Percentiles rank a stretch among this genome's conserved stretches.
Evolutionary conservation across 306 rosid genomes (phyloP).

Genomic region (Arachis hypogaea): DNA sequence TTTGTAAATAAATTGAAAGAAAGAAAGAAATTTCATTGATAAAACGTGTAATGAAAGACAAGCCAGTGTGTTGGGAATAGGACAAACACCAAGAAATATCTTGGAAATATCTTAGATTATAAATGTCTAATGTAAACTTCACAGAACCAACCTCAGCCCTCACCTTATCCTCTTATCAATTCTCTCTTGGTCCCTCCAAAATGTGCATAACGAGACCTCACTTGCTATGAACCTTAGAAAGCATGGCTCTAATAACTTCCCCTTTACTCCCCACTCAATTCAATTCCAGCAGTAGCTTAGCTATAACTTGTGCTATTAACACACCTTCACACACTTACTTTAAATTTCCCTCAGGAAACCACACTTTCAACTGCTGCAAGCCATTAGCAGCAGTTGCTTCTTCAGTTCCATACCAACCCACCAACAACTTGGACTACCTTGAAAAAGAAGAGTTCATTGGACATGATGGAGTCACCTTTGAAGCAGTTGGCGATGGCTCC

Average conservation of each 20-base stretch:
- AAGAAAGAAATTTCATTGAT: no score
- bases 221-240: slow-evolving; percentile 35
- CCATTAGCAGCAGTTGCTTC: slow-evolving; percentile 52
- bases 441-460: slow-evolving; percentile 77
- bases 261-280: slow-evolving; percentile 37
- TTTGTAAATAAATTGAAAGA: no score
- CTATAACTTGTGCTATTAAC: slow-evolving; percentile 25
- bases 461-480: slow-evolving; percentile 87
- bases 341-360: not conserved
- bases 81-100: slow-evolving; percentile 38
- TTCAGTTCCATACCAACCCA: slow-evolving; percentile 70
- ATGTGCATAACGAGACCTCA: slow-evolving; percentile 3
- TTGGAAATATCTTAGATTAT: slow-evolving; percentile 23
- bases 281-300: slow-evolving; percentile 30
- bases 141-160: not conserved
- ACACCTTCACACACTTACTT: slow-evolving; percentile 19
- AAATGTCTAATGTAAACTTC: not conserved
- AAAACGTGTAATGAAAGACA: not conserved
- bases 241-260: slow-evolving; percentile 50
- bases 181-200: slow-evolving; percentile 20
- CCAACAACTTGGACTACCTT: slow-evolving; percentile 68
- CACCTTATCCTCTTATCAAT: slow-evolving; percentile 44
- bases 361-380: slow-evolving; percentile 44
- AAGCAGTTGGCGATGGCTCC: slow-evolving; percentile 61
- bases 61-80: slow-evolving; percentile 7